Evolutionary conservation across 2,329 filamentous ascomycete genomes (phyloP).

Genomic region (Xylariales sp.): DNA sequence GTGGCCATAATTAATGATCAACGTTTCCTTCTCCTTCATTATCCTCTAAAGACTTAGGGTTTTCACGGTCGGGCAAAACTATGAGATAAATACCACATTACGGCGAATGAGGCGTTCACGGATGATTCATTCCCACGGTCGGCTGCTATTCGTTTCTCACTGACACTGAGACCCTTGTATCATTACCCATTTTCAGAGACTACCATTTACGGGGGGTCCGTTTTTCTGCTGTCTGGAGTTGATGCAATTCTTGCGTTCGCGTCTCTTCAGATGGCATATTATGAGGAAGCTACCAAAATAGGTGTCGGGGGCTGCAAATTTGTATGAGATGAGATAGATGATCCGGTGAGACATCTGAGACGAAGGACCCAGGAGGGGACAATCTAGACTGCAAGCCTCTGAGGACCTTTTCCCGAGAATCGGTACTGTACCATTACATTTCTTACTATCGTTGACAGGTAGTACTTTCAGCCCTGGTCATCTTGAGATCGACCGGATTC

Average conservation of each 20-base stretch:
- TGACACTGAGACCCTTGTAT: constrained; percentile 15
- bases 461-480: constrained; percentile 4
- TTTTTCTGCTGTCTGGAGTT: not conserved
- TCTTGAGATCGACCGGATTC: not conserved
- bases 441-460: constrained; percentile 2
- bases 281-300: not conserved
- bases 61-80: constrained; percentile 13
- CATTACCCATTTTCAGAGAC: constrained; percentile 12
- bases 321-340: not conserved
- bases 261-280: not conserved
- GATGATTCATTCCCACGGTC: constrained; percentile 3
- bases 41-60: constrained; percentile 11
- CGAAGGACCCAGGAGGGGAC: too few relatives aligned
- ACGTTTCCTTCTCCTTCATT: constrained; percentile 6
- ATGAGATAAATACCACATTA: constrained; percentile 19
- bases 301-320: not conserved
- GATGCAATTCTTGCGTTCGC: not conserved
- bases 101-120: constrained; percentile 15
- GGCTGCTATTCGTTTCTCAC: constrained; percentile 5
- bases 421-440: constrained; percentile 5
- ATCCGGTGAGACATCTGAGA: too few relatives aligned
- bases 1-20: constrained; percentile 8
- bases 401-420: constrained; percentile 12
- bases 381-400: constrained; percentile 14
- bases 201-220: not conserved